These are phyloP conservation scores for Starmerella riodocensis DNA, from an alignment of 805 yeast species.

Conservation along the genomic window DNA sequence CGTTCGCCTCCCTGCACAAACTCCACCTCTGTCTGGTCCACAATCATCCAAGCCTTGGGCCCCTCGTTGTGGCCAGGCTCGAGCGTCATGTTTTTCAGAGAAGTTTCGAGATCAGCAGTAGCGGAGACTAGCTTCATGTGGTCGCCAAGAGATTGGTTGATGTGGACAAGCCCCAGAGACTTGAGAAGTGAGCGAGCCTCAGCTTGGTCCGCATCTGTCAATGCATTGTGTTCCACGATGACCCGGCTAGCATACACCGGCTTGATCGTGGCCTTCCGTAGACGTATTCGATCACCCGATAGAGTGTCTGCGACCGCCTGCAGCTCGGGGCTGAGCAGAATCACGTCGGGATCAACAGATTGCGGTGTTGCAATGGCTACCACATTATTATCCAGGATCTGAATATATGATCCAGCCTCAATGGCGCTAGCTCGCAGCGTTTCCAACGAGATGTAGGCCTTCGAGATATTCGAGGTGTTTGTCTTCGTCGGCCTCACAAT, in stretches of 20 bases:
- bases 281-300: constrained; percentile 39
- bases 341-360: constrained; percentile 19
- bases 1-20: not conserved
- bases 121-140: constrained; percentile 47
- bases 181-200: constrained; percentile 18
- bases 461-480: constrained; percentile 11
- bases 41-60: not conserved
- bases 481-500: constrained; percentile 23
- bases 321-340: constrained; percentile 24
- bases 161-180: constrained; percentile 20
- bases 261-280: constrained; percentile 36
- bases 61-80: constrained; percentile 8
- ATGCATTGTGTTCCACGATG: constrained; percentile 24
- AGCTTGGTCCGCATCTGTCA: constrained; percentile 15
- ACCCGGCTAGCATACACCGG: constrained; percentile 35
- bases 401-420: constrained; percentile 24
- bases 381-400: constrained; percentile 15
- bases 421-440: constrained; percentile 20
- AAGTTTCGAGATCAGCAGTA: constrained; percentile 32
- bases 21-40: not conserved
- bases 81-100: constrained; percentile 30
- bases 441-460: constrained; percentile 21
- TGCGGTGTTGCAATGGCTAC: constrained; percentile 24
- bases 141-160: constrained; percentile 32
- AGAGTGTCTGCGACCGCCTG: constrained; percentile 33